phyloP scores from a whole-genome alignment of 805 yeast genomes.

The Yamadazyma philogaea region DNA sequence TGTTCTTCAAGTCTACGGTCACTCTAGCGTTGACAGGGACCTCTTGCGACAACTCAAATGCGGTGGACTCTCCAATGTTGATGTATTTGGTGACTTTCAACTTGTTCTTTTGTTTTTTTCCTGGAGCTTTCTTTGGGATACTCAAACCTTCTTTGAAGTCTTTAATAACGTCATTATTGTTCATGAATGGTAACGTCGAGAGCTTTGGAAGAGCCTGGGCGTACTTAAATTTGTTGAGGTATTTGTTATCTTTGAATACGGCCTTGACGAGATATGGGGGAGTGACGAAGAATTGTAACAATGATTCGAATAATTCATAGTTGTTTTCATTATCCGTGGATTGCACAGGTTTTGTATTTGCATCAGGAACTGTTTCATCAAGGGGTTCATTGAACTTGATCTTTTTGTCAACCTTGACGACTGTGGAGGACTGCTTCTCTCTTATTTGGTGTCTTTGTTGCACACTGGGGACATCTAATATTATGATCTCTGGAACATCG shows the following conservation, averaged over 20 bases:
- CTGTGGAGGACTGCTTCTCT: constrained; percentile 23
- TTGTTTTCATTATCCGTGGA: constrained; percentile 20
- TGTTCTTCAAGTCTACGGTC: constrained; percentile 64
- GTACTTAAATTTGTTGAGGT: constrained; percentile 47
- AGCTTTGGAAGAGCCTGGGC: constrained; percentile 72
- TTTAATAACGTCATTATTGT: constrained; percentile 32
- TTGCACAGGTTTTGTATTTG: constrained; percentile 11
- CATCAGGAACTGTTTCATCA: constrained; percentile 5
- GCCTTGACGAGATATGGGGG: constrained; percentile 75
- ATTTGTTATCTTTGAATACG: constrained; percentile 42
- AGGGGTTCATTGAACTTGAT: constrained; percentile 26
- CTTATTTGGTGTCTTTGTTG: constrained; percentile 13
- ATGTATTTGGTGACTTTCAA: constrained; percentile 65
- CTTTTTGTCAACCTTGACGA: constrained; percentile 25
- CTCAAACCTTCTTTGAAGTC: constrained; percentile 64
- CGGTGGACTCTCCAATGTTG: constrained; percentile 64
- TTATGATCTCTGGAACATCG: constrained; percentile 70
- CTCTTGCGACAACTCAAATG: constrained; percentile 57
- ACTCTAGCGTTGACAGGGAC: constrained; percentile 80
- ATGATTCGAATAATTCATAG: constrained; percentile 57
- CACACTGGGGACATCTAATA: constrained; percentile 51
- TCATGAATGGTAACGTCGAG: constrained; percentile 73
- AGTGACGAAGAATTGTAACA: constrained; percentile 78
- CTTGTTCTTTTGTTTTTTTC: constrained; percentile 43
- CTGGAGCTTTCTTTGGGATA: constrained; percentile 40